phyloP scores from a whole-genome alignment of 2,329 filamentous ascomycete genomes.

The Sclerotinia sclerotiorum region DNA sequence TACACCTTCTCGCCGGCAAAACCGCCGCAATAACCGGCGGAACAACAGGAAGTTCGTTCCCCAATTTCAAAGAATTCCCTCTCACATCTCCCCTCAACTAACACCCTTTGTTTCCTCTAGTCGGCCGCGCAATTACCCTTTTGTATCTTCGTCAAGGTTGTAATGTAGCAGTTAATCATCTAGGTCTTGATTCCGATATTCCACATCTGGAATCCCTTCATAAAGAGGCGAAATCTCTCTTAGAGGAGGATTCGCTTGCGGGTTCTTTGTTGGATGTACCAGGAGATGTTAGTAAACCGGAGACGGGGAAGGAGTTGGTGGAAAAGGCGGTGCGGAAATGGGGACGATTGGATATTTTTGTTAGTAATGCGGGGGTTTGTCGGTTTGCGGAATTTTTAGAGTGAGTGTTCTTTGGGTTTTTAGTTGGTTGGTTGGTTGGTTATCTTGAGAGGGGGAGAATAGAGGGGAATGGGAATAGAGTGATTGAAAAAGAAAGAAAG shows the following conservation, averaged over 20 bases:
- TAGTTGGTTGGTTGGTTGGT: neutral
- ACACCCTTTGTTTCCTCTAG: slow-evolving; percentile 41
- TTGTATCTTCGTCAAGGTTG: slow-evolving; percentile 77
- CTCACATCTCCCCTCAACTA: slow-evolving; percentile 43
- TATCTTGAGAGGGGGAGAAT: neutral
- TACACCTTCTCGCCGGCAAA: slow-evolving; percentile 20
- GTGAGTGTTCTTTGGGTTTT: slow-evolving; percentile 42
- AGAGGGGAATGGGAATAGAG: neutral
- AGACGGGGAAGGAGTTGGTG: slow-evolving; percentile 69
- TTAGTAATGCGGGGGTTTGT: slow-evolving; percentile 87
- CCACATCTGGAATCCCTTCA: slow-evolving; percentile 55
- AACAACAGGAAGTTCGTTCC: slow-evolving; percentile 22
- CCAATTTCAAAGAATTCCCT: slow-evolving; percentile 51
- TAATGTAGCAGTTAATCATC: slow-evolving; percentile 77
- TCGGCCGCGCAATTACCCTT: slow-evolving; percentile 80
- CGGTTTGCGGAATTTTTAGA: slow-evolving; percentile 84
- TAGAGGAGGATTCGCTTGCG: slow-evolving; percentile 45
- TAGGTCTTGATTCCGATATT: slow-evolving; percentile 57
- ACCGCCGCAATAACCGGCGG: slow-evolving; percentile 24
- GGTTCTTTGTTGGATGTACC: slow-evolving; percentile 63
- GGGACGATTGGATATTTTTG: slow-evolving; percentile 70
- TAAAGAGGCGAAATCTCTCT: slow-evolving; percentile 52
- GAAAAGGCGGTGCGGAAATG: slow-evolving; percentile 61
- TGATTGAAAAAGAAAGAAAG: neutral
- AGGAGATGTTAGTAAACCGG: slow-evolving; percentile 75